A percentile compares a stretch with the other conserved stretches of the same genome.
Evolutionary conservation across 345 rosid genomes (phyloP).

Genomic region (Draba incana): DNA sequence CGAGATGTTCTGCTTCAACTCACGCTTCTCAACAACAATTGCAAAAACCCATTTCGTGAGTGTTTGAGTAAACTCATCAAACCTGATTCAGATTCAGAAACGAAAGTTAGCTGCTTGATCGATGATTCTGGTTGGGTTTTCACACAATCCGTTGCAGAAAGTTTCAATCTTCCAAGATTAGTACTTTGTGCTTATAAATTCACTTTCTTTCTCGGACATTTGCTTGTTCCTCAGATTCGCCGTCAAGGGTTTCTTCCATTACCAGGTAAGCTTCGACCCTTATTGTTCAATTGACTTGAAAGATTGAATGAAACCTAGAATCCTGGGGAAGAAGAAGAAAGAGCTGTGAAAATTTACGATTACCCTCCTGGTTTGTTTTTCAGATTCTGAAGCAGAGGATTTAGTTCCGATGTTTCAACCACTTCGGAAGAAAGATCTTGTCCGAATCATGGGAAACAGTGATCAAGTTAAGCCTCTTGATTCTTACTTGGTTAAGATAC

Average conservation of each 20-base stretch:
- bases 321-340: no score
- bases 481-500: slow-evolving; percentile 35
- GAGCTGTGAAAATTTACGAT: background rate
- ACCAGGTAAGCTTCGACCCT: slow-evolving; percentile 23
- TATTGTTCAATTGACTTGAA: background rate
- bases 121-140: slow-evolving; percentile 43
- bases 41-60: slow-evolving; percentile 12
- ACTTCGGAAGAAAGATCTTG: slow-evolving; percentile 43
- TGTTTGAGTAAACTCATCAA: slow-evolving; percentile 38
- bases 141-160: slow-evolving; percentile 30
- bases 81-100: slow-evolving; percentile 12
- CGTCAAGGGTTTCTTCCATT: slow-evolving; percentile 37
- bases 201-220: slow-evolving; percentile 37
- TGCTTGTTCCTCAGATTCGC: slow-evolving; percentile 37
- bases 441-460: slow-evolving; percentile 15
- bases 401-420: slow-evolving; percentile 33
- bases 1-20: slow-evolving; percentile 30
- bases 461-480: slow-evolving; percentile 15
- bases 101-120: slow-evolving; percentile 19
- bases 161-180: slow-evolving; percentile 33
- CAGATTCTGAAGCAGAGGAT: slow-evolving; percentile 42
- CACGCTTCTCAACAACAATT: slow-evolving; percentile 35
- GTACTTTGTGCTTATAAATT: slow-evolving; percentile 35
- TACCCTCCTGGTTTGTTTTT: slow-evolving; percentile 17
- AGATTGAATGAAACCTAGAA: no score